These are phyloP conservation scores for Helenozyma baotianmanensis DNA, from an alignment of 805 yeast genomes.

Conservation along the genomic window DNA sequence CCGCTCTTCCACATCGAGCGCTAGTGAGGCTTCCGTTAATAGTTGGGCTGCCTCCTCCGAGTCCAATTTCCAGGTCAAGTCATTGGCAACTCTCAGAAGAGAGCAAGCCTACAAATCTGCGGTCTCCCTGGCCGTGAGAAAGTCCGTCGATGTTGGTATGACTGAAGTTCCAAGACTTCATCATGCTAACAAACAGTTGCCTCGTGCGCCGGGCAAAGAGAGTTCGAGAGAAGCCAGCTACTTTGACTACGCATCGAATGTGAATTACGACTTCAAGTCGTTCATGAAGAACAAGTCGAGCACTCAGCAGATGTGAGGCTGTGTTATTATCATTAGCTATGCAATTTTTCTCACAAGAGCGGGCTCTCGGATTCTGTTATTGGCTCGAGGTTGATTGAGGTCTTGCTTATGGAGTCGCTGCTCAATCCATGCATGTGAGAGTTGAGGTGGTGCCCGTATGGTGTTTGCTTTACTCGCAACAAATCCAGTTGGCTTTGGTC, in stretches of 20 bases:
- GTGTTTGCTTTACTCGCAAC: neutral
- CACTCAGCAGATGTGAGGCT: neutral
- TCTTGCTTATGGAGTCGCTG: slow-evolving; percentile 9
- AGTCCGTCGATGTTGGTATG: no score
- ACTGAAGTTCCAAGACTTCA: no score
- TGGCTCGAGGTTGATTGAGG: slow-evolving; percentile 15
- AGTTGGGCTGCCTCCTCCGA: slow-evolving; percentile 17
- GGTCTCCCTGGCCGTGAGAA: no score
- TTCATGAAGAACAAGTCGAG: slow-evolving; percentile 25
- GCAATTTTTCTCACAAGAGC: neutral
- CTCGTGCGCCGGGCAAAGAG: neutral
- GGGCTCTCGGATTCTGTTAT: slow-evolving; percentile 20
- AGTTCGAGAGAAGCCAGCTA: slow-evolving; percentile 19
- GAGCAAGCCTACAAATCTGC: slow-evolving; percentile 1
- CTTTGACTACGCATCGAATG: slow-evolving; percentile 30
- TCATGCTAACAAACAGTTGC: no score
- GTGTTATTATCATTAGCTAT: neutral
- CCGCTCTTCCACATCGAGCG: slow-evolving; percentile 9
- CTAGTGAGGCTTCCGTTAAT: slow-evolving; percentile 9
- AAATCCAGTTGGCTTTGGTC: slow-evolving; percentile 11
- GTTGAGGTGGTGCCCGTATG: neutral
- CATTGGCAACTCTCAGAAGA: slow-evolving; percentile 5
- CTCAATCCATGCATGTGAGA: slow-evolving; percentile 1
- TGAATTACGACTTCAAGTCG: slow-evolving; percentile 34
- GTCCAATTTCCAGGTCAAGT: slow-evolving; percentile 12